phyloP scores from a whole-genome alignment of 257 asterid species.

The Coffea canephora region DNA sequence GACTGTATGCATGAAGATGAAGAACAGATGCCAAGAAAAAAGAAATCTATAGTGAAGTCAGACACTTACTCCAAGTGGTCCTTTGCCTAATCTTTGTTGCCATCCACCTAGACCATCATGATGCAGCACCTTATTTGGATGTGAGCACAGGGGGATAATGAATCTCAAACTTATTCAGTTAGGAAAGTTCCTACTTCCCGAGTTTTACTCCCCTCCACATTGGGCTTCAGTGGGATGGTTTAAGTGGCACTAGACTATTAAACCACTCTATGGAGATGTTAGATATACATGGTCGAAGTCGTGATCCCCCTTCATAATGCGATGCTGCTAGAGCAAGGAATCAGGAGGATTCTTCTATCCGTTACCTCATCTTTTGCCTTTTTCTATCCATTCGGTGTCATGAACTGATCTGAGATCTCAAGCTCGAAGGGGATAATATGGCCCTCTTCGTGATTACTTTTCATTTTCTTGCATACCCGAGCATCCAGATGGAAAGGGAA shows the following conservation, averaged over 20 bases:
- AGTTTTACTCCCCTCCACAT: not conserved
- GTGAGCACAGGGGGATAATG: slow-evolving; percentile 6
- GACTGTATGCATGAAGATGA: not conserved
- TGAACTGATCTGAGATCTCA: not conserved
- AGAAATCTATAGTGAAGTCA: not conserved
- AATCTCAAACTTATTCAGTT: not conserved
- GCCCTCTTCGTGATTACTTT: not conserved
- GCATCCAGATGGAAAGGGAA: too few relatives aligned
- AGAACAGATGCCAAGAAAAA: not conserved
- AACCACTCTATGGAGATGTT: too few relatives aligned
- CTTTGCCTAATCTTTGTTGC: not conserved
- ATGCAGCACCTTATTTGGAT: not conserved
- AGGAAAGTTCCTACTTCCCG: not conserved
- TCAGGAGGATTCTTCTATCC: not conserved
- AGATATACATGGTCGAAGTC: not conserved
- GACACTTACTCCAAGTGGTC: not conserved
- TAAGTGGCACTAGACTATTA: not conserved
- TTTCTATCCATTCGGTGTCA: not conserved
- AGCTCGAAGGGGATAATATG: not conserved
- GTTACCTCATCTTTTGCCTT: not conserved
- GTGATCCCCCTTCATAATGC: not conserved
- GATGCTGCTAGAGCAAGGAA: too few relatives aligned
- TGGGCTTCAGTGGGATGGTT: not conserved
- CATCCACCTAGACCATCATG: slow-evolving; percentile 6
- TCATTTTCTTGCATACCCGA: too few relatives aligned